These are phyloP conservation scores for Clarireedia hainanense DNA, from an alignment of 2,329 filamentous ascomycete genomes.

Conservation along the genomic window DNA sequence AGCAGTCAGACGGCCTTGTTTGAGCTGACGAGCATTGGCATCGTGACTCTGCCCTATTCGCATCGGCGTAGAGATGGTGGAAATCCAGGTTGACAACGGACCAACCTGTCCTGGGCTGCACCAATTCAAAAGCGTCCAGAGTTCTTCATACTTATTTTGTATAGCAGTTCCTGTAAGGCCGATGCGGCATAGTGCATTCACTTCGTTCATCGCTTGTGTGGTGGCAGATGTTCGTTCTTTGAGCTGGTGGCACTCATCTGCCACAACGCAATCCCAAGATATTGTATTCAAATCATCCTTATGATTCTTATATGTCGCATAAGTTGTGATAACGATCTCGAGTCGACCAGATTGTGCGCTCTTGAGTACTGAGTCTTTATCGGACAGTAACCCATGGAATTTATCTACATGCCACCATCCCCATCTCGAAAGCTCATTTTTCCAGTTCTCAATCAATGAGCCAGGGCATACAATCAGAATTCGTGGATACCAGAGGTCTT, in stretches of 20 bases:
- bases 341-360: constrained; percentile 68
- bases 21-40: constrained; percentile 75
- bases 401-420: constrained; percentile 89
- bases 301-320: constrained; percentile 79
- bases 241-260: constrained; percentile 86
- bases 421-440: constrained; percentile 77
- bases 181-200: constrained; percentile 88
- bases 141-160: constrained; percentile 94
- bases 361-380: constrained; percentile 64
- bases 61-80: constrained; percentile 69
- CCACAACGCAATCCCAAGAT: constrained; percentile 88
- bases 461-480: constrained; percentile 85
- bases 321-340: constrained; percentile 93
- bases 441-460: constrained; percentile 85
- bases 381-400: constrained; percentile 63
- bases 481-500: constrained; percentile 67
- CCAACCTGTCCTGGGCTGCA: constrained; percentile 74
- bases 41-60: constrained; percentile 80
- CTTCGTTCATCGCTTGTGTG: constrained; percentile 77
- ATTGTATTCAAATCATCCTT: constrained; percentile 69
- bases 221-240: constrained; percentile 73
- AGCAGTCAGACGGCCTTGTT: constrained; percentile 71
- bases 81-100: constrained; percentile 66
- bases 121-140: constrained; percentile 96
- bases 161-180: constrained; percentile 93